These are phyloP conservation scores for Ammopiptanthus mongolicus DNA, from an alignment of 306 rosid species.

Conservation along the genomic window DNA sequence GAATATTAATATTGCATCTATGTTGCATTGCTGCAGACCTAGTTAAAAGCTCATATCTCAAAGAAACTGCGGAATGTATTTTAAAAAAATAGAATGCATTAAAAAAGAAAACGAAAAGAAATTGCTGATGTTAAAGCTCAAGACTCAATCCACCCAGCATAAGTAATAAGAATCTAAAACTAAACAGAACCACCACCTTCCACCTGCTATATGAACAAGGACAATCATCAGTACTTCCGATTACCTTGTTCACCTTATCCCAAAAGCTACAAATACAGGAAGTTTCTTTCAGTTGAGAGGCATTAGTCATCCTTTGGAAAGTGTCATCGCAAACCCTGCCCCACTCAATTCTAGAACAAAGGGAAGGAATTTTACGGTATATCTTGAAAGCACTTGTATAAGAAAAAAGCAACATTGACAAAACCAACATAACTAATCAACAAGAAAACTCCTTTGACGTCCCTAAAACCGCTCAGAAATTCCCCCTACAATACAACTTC, in stretches of 20 bases:
- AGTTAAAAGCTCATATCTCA: no score
- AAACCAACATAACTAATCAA: conserved; percentile 12
- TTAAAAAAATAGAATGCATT: no score
- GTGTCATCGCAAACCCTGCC: neutral
- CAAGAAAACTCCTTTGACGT: conserved; percentile 23
- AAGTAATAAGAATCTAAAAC: neutral
- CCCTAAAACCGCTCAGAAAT: conserved; percentile 30
- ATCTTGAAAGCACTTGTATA: conserved; percentile 2
- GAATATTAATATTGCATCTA: no score
- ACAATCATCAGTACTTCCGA: neutral
- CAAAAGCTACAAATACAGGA: neutral
- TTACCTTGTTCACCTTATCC: neutral
- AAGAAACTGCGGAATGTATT: no score
- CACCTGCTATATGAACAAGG: neutral
- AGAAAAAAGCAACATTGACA: conserved; percentile 5
- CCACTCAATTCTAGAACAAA: neutral
- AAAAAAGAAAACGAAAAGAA: no score
- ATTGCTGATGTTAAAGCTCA: neutral
- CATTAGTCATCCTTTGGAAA: neutral
- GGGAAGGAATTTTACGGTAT: neutral
- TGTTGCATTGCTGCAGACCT: no score
- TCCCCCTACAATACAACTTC: conserved; percentile 41
- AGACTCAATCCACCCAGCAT: neutral
- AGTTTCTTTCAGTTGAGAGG: neutral
- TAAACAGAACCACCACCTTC: neutral